Base-by-base conservation (phyloP, 2,329 filamentous ascomycete genomes). In the Thielaviopsis euricoi region DNA sequence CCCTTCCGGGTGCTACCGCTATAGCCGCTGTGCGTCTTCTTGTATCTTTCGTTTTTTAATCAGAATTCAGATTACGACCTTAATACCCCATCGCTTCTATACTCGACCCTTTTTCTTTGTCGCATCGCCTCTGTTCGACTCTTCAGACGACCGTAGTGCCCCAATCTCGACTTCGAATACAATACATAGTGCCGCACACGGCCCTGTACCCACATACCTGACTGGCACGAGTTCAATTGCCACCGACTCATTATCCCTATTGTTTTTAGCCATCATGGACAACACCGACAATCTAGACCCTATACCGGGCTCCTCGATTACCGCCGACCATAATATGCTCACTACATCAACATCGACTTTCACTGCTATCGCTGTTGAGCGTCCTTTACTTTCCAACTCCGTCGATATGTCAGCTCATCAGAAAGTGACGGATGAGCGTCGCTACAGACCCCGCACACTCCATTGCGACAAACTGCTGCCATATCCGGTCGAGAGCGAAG, bases 391-490 rank as follows among this genome's bases (percentile, higher is more conserved):
- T 26, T 21, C n/a, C 22, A 50, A 2, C 40, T 37, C 29, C 12
- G n/a, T 48, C n/a, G 43, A 48, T 10, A 48, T 48, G 43, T 21
- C n/a, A 48, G 7, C 43, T n/a, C 43, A 48, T 21, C 43, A 17
- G 6, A 48, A 26, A 50, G 22, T 50, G 17, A 37, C 22, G 33
- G 55, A 60, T 21, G 58, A 60, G 52, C 55, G 59, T 33, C 77
- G 86, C 63, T 87, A 89, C 68, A 84, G 91, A 55, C 88, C 89
- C 40, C 83, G 93, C 62, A 96, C 93, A 26, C 98, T 93, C 69
- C 89, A 88, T 61, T 98, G 98, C 75, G 89, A 90, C 69, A 79
- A 83, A 64, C 86, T 93, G 67, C 80, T 98, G 55, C 94, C 94
- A 40, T 98, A 97, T 68, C 73, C 82, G 59, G 85, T 90, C 58